Conservation (phyloP, 192 early-diverging fungal genomes). For the Coemansia sp. region DNA sequence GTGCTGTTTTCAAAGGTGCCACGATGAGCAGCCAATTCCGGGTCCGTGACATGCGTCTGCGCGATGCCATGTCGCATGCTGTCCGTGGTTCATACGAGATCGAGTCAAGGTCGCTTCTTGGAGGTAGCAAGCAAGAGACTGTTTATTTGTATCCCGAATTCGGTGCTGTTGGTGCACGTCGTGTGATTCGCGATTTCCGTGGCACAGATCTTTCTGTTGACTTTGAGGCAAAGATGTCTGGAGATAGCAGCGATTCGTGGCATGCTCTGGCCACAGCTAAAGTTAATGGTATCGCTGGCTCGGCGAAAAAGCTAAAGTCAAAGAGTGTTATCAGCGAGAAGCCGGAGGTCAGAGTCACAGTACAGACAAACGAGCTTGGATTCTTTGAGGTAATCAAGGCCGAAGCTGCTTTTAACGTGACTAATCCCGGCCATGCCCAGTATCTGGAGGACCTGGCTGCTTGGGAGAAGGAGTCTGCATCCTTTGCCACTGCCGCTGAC, state of each 20-base stretch:
- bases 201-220: constrained; percentile 54
- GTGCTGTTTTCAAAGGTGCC: constrained; percentile 86
- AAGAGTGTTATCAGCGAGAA: constrained; percentile 53
- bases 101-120: constrained; percentile 69
- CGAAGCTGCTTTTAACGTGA: constrained; percentile 56
- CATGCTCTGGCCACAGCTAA: constrained; percentile 43
- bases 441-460: constrained; percentile 37
- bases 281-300: constrained; percentile 69
- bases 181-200: constrained; percentile 84
- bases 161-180: constrained; percentile 74
- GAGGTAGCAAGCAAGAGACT: constrained; percentile 35
- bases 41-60: constrained; percentile 80
- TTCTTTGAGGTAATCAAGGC: constrained; percentile 63
- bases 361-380: constrained; percentile 81
- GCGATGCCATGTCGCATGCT: constrained; percentile 70
- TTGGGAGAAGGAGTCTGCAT: constrained; percentile 51
- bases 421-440: constrained; percentile 37
- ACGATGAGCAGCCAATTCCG: constrained; percentile 82
- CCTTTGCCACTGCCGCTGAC: constrained; percentile 32
- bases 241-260: constrained; percentile 44
- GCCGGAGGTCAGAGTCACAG: constrained; percentile 81
- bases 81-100: constrained; percentile 30
- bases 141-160: constrained; percentile 53
- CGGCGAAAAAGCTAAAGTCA: constrained; percentile 65
- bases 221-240: constrained; percentile 77